These are phyloP conservation scores for Gossypium longicalyx DNA, from an alignment of 345 rosid genomes.

Conservation along the genomic window DNA sequence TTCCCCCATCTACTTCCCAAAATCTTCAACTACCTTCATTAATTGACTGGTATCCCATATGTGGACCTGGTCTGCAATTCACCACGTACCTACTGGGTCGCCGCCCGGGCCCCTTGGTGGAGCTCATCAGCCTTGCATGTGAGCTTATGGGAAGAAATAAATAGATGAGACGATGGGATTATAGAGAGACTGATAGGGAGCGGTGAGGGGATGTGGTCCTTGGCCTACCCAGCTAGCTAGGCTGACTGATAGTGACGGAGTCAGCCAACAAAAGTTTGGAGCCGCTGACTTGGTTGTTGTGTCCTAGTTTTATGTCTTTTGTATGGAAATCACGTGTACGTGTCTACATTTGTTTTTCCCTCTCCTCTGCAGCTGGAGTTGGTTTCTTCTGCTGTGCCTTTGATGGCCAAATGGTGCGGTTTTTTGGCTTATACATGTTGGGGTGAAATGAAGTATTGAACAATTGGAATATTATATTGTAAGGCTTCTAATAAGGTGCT, in stretches of 20 bases:
- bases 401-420: neutral
- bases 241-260: neutral
- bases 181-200: neutral
- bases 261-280: neutral
- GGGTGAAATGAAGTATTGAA: neutral
- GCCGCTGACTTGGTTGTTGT: conserved; percentile 12
- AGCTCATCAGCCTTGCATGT: conserved; percentile 20
- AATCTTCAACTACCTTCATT: conserved; percentile 10
- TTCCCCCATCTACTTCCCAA: neutral
- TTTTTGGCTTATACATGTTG: neutral
- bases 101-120: neutral
- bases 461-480: neutral
- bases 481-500: neutral
- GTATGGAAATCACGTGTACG: conserved; percentile 12
- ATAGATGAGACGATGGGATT: conserved; percentile 21
- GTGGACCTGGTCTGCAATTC: conserved; percentile 11
- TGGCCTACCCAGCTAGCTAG: neutral
- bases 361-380: neutral
- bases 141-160: conserved; percentile 20
- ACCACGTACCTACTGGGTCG: neutral
- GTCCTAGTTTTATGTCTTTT: neutral
- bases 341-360: neutral
- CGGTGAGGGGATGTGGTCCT: conserved; percentile 18
- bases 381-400: neutral
- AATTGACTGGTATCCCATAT: neutral